Base-by-base conservation (phyloP, 1,284 basidiomycete species). In the Papiliotrema laurentii region DNA sequence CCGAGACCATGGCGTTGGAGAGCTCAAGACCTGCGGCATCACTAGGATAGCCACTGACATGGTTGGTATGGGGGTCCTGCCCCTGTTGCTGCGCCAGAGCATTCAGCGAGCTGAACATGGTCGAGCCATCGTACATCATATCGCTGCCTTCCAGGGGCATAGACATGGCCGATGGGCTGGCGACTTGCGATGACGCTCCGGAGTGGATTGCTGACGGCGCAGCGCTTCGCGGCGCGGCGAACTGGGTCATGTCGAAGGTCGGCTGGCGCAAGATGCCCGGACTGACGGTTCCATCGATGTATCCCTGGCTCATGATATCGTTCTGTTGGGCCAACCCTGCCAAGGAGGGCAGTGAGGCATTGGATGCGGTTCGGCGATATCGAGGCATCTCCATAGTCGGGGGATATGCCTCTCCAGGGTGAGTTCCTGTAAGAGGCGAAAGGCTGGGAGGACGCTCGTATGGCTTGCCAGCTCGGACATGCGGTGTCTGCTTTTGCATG, bases 401-500 rank as follows among this genome's bases (percentile, higher is more conserved):
- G 35, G 22, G 33, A 9, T 19, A 7, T 14, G 16, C 25, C 42
- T 61, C 61, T 37, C 58, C 58, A 21, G 64, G 60, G 7, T 64
- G 40, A 28, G 51, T 52, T 3, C 53, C 45, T 13, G 55, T 54
- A 4, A 61, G 59, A 2, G 67, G 64, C 5, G 61, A 62, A 44
- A 63, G 66, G 3, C 61, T 57, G 9, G 59, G 54, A 0, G 69
- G 70, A 33, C 69, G 53, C 22, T 70, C 66, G 49, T 72, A 71
- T 1, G 70, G 70, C 45, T 70, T 71, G 11, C 54, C 59, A 26
- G 59, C 54, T 21, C 69, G 59, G 7, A 59, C 63, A 19, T 54
- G 59, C 1, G 67, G 64, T 1, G 65, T 67, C 34, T 71, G 69
- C 50, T 67, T 68, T 42, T 65, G 64, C 11, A 66, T 41, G 16